Conservation (phyloP, 2,329 filamentous ascomycete species). For the Trichoderma citrinoviride region DNA sequence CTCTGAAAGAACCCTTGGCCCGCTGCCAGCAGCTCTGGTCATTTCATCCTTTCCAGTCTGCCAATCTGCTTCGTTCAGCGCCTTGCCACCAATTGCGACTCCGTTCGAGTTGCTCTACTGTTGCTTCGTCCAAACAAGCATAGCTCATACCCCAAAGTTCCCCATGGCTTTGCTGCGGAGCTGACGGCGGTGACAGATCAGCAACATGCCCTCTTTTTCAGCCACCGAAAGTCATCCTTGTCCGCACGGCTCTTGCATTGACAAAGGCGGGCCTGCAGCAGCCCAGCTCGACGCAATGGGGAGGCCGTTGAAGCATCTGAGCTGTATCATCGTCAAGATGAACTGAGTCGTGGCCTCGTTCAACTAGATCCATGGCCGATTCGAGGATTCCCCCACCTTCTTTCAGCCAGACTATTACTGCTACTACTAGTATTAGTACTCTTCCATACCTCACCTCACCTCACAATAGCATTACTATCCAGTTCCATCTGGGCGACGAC, state of each 20-base stretch:
- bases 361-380: slow-evolving; percentile 1
- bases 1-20: too few relatives aligned
- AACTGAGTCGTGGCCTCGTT: neutral
- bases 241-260: neutral
- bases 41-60: neutral
- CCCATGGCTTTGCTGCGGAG: slow-evolving; percentile 12
- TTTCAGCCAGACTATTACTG: neutral
- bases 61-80: neutral
- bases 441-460: too few relatives aligned
- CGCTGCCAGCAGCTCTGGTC: neutral
- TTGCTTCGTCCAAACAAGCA: slow-evolving; percentile 8
- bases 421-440: too few relatives aligned
- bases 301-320: neutral
- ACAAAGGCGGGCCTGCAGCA: neutral
- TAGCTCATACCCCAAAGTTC: slow-evolving; percentile 4
- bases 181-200: slow-evolving; percentile 20
- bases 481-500: slow-evolving; percentile 7
- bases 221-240: slow-evolving; percentile 16
- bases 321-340: slow-evolving; percentile 5
- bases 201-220: slow-evolving; percentile 18
- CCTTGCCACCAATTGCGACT: neutral
- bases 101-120: neutral
- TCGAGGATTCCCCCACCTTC: neutral
- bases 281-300: neutral
- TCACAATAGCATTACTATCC: too few relatives aligned